A percentile compares a stretch with the other conserved stretches of the same genome.
phyloP scores from a whole-genome alignment of 352 stramenopile species.

The Phytophthora rubi region DNA sequence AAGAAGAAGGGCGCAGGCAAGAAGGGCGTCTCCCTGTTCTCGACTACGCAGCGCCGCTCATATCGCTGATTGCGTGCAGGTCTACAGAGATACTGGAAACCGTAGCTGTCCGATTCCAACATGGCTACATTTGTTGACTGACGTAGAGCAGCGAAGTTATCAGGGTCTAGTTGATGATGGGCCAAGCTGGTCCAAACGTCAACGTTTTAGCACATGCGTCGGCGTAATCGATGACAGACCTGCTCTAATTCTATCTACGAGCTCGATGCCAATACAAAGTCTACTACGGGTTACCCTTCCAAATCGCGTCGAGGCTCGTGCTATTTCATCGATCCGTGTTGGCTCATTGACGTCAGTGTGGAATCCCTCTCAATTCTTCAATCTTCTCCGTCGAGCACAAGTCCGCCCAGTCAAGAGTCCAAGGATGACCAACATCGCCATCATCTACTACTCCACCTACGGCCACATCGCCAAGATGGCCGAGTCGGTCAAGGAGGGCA shows the following conservation, averaged over 20 bases:
- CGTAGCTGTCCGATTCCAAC: no score
- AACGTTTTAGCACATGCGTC: constrained; percentile 3
- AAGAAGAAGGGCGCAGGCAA: constrained; percentile 73
- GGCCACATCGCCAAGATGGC: constrained; percentile 85
- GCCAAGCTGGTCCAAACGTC: neutral
- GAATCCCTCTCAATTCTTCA: constrained; percentile 33
- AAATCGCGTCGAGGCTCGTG: constrained; percentile 6
- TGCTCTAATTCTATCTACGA: constrained; percentile 26
- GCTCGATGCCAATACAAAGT: neutral
- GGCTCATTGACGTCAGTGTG: constrained; percentile 11
- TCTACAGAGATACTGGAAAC: neutral
- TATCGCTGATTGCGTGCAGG: constrained; percentile 52
- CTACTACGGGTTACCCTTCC: neutral
- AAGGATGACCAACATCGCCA: constrained; percentile 74
- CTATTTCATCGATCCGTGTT: constrained; percentile 16
- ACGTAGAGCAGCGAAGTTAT: neutral
- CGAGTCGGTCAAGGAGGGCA: constrained; percentile 72
- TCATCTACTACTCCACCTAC: constrained; percentile 90
- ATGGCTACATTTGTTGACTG: neutral
- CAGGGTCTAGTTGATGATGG: neutral
- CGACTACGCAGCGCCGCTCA: constrained; percentile 72
- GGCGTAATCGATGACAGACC: constrained; percentile 15
- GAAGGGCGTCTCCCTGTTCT: constrained; percentile 79
- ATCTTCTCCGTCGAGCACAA: constrained; percentile 33
- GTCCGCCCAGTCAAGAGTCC: neutral